These are phyloP conservation scores for Elsinoe perseae DNA, from an alignment of 2,329 filamentous ascomycete genomes.

Conservation along the genomic window DNA sequence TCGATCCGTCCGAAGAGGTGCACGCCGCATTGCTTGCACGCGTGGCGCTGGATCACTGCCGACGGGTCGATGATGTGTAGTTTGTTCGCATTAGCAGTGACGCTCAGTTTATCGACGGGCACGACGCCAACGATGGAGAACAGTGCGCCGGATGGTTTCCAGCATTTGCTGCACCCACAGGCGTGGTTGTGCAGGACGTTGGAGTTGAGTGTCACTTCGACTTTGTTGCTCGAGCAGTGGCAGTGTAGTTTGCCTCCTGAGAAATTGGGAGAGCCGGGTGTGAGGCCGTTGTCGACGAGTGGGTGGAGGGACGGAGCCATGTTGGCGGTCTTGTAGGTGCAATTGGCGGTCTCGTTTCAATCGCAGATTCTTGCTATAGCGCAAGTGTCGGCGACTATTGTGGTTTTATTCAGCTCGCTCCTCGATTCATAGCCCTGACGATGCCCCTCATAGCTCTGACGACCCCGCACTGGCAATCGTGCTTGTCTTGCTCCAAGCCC, in stretches of 20 bases:
- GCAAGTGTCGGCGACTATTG: background rate
- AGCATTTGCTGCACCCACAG: constrained; percentile 65
- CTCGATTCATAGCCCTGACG: constrained; percentile 7
- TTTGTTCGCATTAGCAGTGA: constrained; percentile 53
- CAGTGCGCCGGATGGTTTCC: constrained; percentile 57
- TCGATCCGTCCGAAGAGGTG: constrained; percentile 60
- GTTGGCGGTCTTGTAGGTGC: background rate
- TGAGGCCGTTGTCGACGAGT: constrained; percentile 54
- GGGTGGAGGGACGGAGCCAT: constrained; percentile 49
- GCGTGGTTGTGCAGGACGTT: constrained; percentile 63
- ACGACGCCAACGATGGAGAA: constrained; percentile 59
- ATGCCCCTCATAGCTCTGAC: constrained; percentile 9
- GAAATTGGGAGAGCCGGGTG: constrained; percentile 48
- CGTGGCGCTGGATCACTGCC: constrained; percentile 55
- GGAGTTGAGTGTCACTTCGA: constrained; percentile 50
- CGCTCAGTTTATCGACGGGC: constrained; percentile 46
- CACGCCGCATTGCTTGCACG: constrained; percentile 54
- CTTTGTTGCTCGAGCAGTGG: constrained; percentile 49
- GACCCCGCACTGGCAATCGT: constrained; percentile 11
- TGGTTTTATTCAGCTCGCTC: background rate
- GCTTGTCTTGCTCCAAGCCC: background rate
- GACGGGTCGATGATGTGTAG: constrained; percentile 47
- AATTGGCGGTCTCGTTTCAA: background rate
- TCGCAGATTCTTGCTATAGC: background rate
- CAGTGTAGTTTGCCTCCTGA: constrained; percentile 55